Conservation (phyloP, 768 basidiomycete species). For the Heimioporus sp. region DNA sequence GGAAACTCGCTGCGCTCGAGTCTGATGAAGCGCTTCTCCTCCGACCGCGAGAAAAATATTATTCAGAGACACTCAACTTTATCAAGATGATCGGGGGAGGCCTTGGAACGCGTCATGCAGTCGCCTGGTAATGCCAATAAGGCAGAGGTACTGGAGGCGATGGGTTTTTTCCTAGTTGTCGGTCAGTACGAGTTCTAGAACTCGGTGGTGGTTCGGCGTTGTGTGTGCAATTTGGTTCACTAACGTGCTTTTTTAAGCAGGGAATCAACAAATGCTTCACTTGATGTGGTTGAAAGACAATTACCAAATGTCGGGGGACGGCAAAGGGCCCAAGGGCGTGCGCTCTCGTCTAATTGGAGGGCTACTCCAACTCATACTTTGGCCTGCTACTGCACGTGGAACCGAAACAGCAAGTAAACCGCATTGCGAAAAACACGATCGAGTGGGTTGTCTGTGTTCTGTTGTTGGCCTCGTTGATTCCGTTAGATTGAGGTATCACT, state of each 20-base stretch:
- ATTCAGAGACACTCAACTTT: constrained; percentile 80
- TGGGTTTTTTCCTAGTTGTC: constrained; percentile 86
- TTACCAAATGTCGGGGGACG: constrained; percentile 70
- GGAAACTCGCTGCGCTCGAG: constrained; percentile 66
- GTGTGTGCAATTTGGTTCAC: neutral
- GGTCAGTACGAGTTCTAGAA: constrained; percentile 78
- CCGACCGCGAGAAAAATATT: constrained; percentile 80
- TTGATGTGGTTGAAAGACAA: constrained; percentile 97
- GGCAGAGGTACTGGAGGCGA: constrained; percentile 77
- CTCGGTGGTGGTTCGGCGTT: constrained; percentile 55
- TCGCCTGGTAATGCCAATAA: constrained; percentile 86
- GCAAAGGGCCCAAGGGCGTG: constrained; percentile 82
- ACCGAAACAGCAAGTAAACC: constrained; percentile 82
- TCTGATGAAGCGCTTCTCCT: constrained; percentile 63
- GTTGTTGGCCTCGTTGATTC: neutral
- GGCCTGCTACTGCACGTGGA: constrained; percentile 72
- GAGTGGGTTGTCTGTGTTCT: constrained; percentile 53
- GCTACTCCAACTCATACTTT: constrained; percentile 86
- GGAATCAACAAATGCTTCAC: constrained; percentile 96
- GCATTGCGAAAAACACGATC: constrained; percentile 96
- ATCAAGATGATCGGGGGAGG: constrained; percentile 65
- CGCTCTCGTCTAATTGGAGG: constrained; percentile 84
- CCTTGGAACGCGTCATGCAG: constrained; percentile 70
- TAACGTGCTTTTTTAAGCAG: constrained; percentile 41
- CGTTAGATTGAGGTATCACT: constrained; percentile 80